phyloP scores from a whole-genome alignment of 2,329 filamentous ascomycete species.

The Mollisia scopiformis region DNA sequence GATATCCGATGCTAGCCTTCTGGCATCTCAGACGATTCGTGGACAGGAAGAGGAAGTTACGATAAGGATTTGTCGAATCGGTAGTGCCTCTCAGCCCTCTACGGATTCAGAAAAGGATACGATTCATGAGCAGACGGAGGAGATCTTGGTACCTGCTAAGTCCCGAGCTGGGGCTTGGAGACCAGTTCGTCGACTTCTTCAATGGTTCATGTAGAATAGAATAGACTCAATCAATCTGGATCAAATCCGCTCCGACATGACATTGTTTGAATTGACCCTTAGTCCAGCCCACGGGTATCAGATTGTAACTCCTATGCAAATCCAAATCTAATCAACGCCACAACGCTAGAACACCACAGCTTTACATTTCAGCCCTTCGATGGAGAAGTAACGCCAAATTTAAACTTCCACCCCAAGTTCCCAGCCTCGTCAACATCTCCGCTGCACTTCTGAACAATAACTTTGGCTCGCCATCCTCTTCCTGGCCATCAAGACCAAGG shows the following conservation, averaged over 20 bases:
- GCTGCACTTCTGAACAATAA: conserved; percentile 28
- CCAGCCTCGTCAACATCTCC: conserved; percentile 26
- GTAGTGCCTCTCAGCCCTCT: no score
- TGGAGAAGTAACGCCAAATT: conserved; percentile 28
- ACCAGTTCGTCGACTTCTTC: background rate
- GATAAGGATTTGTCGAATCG: background rate
- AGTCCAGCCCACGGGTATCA: no score
- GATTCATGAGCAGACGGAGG: background rate
- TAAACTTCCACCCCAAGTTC: conserved; percentile 28
- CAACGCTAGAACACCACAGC: background rate
- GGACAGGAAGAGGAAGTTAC: background rate
- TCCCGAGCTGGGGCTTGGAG: background rate
- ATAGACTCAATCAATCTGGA: no score
- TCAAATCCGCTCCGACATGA: no score
- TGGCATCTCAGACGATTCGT: background rate
- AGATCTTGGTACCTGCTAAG: background rate
- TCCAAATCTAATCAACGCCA: no score
- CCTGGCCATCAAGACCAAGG: background rate
- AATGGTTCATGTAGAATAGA: background rate
- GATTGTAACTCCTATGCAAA: no score
- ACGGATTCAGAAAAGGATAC: background rate
- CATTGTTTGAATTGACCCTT: no score
- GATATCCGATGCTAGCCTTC: background rate
- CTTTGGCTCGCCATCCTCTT: conserved; percentile 8
- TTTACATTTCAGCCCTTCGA: conserved; percentile 22